phyloP scores from a whole-genome alignment of 306 rosid species.

The Prinsepia uniflora region DNA sequence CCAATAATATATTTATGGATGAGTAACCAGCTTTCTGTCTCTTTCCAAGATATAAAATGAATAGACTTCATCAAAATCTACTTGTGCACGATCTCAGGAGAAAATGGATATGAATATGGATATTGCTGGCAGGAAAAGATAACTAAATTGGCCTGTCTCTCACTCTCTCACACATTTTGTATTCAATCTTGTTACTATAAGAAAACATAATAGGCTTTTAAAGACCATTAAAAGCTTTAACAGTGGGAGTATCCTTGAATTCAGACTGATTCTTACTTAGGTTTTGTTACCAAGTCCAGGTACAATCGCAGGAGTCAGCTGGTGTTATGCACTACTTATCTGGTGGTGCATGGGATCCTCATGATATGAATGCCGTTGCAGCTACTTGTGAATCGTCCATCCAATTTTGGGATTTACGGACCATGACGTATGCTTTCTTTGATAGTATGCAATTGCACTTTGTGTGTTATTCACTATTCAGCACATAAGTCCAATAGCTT shows the following conservation, averaged over 20 bases:
- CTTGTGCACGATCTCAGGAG: neutral
- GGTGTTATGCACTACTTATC: slow-evolving; percentile 76
- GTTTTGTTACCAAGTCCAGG: slow-evolving; percentile 38
- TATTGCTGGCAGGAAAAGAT: neutral
- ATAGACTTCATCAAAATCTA: neutral
- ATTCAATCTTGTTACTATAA: neutral
- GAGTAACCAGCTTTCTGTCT: neutral
- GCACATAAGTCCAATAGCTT: neutral
- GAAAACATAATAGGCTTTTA: neutral
- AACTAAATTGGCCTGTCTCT: neutral
- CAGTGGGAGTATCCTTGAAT: neutral
- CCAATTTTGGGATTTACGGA: slow-evolving; percentile 90
- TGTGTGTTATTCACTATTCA: neutral
- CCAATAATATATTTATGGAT: neutral
- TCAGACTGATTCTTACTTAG: slow-evolving; percentile 29
- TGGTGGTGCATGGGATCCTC: slow-evolving; percentile 99
- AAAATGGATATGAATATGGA: neutral
- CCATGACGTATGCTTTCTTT: slow-evolving; percentile 71
- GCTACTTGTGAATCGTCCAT: slow-evolving; percentile 77
- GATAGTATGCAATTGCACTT: slow-evolving; percentile 6
- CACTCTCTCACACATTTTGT: neutral
- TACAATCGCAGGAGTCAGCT: slow-evolving; percentile 82
- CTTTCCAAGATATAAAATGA: neutral
- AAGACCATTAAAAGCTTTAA: neutral
- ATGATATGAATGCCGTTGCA: slow-evolving; percentile 80